phyloP scores from a whole-genome alignment of 495 filamentous ascomycete species.

The Hypoxylon rickii region DNA sequence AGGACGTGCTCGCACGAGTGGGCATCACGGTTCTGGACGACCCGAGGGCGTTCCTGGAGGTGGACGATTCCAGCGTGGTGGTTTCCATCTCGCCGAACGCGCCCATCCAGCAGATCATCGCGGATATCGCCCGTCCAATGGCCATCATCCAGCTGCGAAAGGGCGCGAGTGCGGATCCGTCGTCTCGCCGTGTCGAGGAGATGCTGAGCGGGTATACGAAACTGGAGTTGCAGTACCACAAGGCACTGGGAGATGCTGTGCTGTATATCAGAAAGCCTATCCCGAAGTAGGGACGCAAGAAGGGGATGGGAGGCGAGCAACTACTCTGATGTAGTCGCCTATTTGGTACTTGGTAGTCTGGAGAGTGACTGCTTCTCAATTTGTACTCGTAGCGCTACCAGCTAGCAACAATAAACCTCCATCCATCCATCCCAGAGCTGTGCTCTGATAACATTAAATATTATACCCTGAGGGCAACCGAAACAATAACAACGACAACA shows the following conservation, averaged over 20 bases:
- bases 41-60: conserved; percentile 36
- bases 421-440: no score
- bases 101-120: conserved; percentile 38
- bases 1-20: conserved; percentile 7
- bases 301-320: background rate
- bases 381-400: conserved; percentile 3
- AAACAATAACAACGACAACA: no score
- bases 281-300: background rate
- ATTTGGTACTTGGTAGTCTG: background rate
- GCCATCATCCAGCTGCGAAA: conserved; percentile 28
- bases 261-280: conserved; percentile 14
- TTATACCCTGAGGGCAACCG: no score
- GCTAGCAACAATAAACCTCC: background rate
- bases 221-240: background rate
- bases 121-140: conserved; percentile 38
- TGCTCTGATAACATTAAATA: no score
- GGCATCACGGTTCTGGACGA: conserved; percentile 31
- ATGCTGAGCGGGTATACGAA: conserved; percentile 16
- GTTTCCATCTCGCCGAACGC: conserved; percentile 33
- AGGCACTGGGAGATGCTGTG: background rate
- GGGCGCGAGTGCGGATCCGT: background rate
- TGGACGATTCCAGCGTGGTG: conserved; percentile 35
- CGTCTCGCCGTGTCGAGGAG: conserved; percentile 1
- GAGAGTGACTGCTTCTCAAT: background rate
- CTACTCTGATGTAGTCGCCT: background rate